Evolutionary conservation across 768 basidiomycete genomes (phyloP).

Genomic region (Gymnopilus junonius): DNA sequence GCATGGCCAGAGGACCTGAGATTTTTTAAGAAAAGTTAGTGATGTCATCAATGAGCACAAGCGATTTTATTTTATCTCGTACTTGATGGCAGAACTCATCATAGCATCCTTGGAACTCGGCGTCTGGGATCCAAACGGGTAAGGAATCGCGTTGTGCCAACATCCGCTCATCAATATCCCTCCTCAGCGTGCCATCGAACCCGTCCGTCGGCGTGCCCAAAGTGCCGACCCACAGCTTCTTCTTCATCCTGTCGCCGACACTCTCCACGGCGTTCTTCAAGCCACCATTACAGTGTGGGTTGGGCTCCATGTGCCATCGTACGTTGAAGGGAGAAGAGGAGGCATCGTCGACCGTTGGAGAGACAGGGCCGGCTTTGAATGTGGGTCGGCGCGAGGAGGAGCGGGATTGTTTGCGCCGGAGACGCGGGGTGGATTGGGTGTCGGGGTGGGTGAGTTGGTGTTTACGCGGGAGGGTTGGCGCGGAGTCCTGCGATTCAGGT

Average conservation of each 20-base stretch:
- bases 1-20: conserved; percentile 80
- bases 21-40: not conserved
- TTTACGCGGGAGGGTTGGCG: conserved; percentile 40
- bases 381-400: conserved; percentile 54
- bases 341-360: conserved; percentile 7
- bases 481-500: conserved; percentile 12
- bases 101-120: conserved; percentile 79
- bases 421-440: conserved; percentile 37
- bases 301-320: conserved; percentile 53
- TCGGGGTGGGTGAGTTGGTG: conserved; percentile 55
- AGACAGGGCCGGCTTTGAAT: conserved; percentile 15
- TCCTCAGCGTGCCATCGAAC: conserved; percentile 58
- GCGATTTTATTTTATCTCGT: conserved; percentile 21
- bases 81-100: conserved; percentile 89
- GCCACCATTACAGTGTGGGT: conserved; percentile 81
- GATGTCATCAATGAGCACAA: not conserved
- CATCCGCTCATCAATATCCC: conserved; percentile 57
- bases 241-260: conserved; percentile 56
- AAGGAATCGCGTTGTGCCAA: conserved; percentile 41
- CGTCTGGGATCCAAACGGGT: conserved; percentile 83
- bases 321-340: conserved; percentile 26
- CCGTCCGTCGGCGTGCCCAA: conserved; percentile 73
- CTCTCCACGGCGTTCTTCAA: conserved; percentile 82
- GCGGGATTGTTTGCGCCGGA: conserved; percentile 56
- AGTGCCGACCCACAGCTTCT: conserved; percentile 69